Evolutionary conservation across 352 stramenopile species (phyloP), one percentile per base, ranked within the genome.

Genomic region (Globisporangium carolinianum): DNA sequence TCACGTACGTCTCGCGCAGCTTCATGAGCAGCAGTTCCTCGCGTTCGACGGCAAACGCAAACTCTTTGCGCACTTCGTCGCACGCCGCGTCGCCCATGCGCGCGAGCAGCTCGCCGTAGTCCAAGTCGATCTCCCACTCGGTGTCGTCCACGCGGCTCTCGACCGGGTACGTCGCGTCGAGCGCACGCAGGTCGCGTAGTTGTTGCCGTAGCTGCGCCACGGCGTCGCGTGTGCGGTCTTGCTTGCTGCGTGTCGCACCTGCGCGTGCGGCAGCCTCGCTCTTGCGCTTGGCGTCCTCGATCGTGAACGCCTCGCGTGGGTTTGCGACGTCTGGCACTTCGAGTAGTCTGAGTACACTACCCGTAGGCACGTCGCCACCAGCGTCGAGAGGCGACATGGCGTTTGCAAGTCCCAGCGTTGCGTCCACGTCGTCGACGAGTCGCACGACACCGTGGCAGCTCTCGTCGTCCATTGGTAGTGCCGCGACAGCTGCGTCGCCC

Each of bases 211-310:
- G 89, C 38, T 89, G 66, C 17, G 51, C 61, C n/a, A 98, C 65
- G n/a, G 92, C 77, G 3, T 79, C 79, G 38, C 89, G 86, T 12
- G 79, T 91, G 4, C 93, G 92, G 57, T 97, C 88, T 51, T 93
- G 83, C 55, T 98, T 97, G 46, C 82, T 91, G 35, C 76, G 62
- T 1, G 73, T 78, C 2, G 72, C 61, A 11, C 67, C 81, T 1
- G 68, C 74, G 10, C 72, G 70, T 5, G 81, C 81, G 55, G 98
- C 88, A 5, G 87, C 85, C 55, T 98, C 91, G 46, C 82, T 94
- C 62, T 97, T 93, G 7, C 94, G 71, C 57, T 96, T 95, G 46
- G 84, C 87, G 17, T 97, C 88, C 67, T 98, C 83, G 57, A 98
- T 97, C 46, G 85, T 97, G 69, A 97, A 98, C 9, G 83, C 83